Conservation (phyloP, 768 basidiomycete genomes). For the Dacryopinax spathularia region DNA sequence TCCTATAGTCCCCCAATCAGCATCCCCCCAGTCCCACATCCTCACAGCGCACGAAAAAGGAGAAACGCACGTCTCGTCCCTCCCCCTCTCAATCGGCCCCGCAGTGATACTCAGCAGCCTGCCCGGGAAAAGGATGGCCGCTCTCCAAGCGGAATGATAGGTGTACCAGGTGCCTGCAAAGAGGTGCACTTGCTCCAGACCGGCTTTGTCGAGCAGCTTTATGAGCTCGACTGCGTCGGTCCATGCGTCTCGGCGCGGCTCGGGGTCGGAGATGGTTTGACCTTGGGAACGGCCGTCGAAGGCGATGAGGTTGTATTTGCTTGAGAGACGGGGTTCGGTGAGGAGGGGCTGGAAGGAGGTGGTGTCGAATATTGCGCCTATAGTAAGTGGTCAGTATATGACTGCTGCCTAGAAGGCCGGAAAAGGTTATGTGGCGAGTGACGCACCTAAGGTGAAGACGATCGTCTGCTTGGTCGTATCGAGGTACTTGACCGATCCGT, state of each 20-base stretch:
- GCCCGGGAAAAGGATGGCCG: background rate
- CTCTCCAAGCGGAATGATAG: background rate
- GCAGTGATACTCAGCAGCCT: background rate
- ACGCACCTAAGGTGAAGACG: background rate
- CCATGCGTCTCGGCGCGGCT: background rate
- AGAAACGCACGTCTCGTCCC: background rate
- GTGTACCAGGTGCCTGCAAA: background rate
- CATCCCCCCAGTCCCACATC: no score
- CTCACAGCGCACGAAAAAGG: background rate
- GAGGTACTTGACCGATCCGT: background rate
- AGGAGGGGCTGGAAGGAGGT: constrained; percentile 5
- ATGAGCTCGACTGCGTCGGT: background rate
- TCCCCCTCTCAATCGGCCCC: background rate
- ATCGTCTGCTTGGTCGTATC: background rate
- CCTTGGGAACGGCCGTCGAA: constrained; percentile 13
- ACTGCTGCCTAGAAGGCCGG: no score
- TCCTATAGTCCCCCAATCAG: background rate
- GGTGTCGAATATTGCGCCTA: background rate
- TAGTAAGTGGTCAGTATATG: no score
- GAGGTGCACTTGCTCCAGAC: background rate
- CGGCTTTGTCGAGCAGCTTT: background rate
- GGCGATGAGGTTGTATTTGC: constrained; percentile 13
- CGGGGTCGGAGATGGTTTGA: background rate
- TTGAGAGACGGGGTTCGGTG: constrained; percentile 12
- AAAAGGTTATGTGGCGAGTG: background rate